Percentiles rank a stretch among this genome's conserved stretches.
These are phyloP conservation scores for Raphanus raphanistrum DNA, from an alignment of 345 rosid genomes.

Conservation along the genomic window DNA sequence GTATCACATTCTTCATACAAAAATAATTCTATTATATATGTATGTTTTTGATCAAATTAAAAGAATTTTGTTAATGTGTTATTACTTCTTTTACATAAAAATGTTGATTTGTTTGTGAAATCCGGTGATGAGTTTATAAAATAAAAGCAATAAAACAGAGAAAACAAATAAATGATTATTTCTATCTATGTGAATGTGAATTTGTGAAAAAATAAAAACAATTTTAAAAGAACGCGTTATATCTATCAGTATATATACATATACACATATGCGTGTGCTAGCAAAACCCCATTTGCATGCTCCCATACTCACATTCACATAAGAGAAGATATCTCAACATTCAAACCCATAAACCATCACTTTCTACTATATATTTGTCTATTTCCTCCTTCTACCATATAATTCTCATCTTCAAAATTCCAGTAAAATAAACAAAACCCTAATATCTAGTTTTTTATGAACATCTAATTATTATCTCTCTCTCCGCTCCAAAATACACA, in stretches of 20 bases:
- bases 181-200: neutral
- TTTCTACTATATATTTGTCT: neutral
- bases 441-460: neutral
- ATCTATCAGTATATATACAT: neutral
- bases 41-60: neutral
- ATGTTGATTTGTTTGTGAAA: neutral
- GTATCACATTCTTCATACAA: neutral
- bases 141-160: neutral
- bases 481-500: neutral
- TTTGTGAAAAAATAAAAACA: no score
- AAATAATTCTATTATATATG: neutral
- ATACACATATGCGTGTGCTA: neutral
- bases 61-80: neutral
- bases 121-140: neutral
- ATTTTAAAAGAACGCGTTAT: neutral
- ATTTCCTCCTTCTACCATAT: constrained; percentile 25
- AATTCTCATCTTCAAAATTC: constrained; percentile 32
- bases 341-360: constrained; percentile 37
- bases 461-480: neutral
- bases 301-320: constrained; percentile 39
- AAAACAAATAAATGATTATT: neutral
- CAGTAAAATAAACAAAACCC: neutral
- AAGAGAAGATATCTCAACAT: constrained; percentile 29
- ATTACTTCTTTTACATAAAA: neutral
- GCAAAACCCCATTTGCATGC: constrained; percentile 37